A percentile compares a stretch with the other conserved stretches of the same genome.
phyloP scores from a whole-genome alignment of 2,329 filamentous ascomycete species.

The Aspergillus sp. region DNA sequence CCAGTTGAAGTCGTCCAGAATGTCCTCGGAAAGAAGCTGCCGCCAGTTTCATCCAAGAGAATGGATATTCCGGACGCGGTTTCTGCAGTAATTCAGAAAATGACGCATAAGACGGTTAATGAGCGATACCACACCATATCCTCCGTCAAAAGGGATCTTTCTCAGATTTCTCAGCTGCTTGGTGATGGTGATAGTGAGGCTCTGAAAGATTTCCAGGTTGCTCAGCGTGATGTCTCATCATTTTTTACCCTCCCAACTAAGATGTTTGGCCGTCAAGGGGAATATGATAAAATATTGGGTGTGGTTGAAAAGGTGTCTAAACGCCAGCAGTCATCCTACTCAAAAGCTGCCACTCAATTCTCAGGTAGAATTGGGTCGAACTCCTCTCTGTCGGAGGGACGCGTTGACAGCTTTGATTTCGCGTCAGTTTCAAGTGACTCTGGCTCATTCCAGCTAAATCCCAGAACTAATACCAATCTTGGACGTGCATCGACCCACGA shows the following conservation, averaged over 20 bases:
- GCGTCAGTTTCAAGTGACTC: conserved; percentile 59
- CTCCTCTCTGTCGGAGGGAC: conserved; percentile 54
- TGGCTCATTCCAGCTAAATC: conserved; percentile 43
- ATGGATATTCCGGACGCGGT: conserved; percentile 83
- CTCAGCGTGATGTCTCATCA: conserved; percentile 82
- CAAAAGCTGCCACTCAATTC: conserved; percentile 32
- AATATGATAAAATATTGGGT: conserved; percentile 67
- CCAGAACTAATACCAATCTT: conserved; percentile 39
- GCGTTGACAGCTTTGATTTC: conserved; percentile 48
- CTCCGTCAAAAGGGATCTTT: conserved; percentile 78
- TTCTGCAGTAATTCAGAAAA: conserved; percentile 81
- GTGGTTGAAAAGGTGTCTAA: conserved; percentile 76
- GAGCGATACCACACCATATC: conserved; percentile 89
- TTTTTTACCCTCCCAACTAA: conserved; percentile 82
- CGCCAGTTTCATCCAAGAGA: conserved; percentile 72
- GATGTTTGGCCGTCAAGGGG: conserved; percentile 76
- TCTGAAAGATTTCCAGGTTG: conserved; percentile 73
- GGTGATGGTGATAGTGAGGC: conserved; percentile 71
- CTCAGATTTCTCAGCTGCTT: conserved; percentile 71
- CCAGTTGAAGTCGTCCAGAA: conserved; percentile 90
- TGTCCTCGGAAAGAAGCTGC: conserved; percentile 76
- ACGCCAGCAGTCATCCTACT: conserved; percentile 52
- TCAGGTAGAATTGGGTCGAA: conserved; percentile 51
- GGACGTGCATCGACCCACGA: conserved; percentile 35
- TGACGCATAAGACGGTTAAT: conserved; percentile 82